Conservation (phyloP, 768 basidiomycete species). For the Phallus indusiatus region DNA sequence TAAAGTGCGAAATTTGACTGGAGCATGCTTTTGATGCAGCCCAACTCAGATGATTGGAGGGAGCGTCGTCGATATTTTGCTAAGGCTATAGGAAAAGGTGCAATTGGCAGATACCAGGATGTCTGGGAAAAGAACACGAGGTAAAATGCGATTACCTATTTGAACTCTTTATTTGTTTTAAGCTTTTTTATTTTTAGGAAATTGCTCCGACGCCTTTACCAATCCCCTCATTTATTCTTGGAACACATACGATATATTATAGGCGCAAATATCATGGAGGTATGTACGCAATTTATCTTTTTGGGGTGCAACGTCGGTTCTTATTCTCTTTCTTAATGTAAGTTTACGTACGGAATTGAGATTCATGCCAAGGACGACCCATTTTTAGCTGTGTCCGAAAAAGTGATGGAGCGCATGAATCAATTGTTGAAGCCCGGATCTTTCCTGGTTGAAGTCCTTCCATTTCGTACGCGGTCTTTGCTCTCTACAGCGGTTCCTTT, state of each 20-base stretch:
- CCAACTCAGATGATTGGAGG: slow-evolving; percentile 14
- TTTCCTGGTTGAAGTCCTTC: slow-evolving; percentile 9
- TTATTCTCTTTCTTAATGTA: background rate
- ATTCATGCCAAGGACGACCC: slow-evolving; percentile 9
- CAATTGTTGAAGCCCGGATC: background rate
- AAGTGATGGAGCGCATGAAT: background rate
- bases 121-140: background rate
- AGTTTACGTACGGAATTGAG: slow-evolving; percentile 9
- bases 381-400: background rate
- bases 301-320: background rate
- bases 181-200: background rate
- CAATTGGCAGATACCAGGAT: background rate
- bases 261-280: slow-evolving; percentile 5
- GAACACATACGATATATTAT: background rate
- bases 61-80: slow-evolving; percentile 17
- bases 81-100: background rate
- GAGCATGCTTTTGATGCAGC: slow-evolving; percentile 13
- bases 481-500: background rate
- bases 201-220: slow-evolving; percentile 3
- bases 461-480: background rate
- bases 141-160: background rate
- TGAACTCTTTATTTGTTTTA: background rate
- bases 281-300: background rate
- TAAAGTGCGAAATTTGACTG: slow-evolving; percentile 17
- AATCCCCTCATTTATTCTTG: background rate